phyloP scores from a whole-genome alignment of 305 asterid species.

The Fraxinus floribunda region DNA sequence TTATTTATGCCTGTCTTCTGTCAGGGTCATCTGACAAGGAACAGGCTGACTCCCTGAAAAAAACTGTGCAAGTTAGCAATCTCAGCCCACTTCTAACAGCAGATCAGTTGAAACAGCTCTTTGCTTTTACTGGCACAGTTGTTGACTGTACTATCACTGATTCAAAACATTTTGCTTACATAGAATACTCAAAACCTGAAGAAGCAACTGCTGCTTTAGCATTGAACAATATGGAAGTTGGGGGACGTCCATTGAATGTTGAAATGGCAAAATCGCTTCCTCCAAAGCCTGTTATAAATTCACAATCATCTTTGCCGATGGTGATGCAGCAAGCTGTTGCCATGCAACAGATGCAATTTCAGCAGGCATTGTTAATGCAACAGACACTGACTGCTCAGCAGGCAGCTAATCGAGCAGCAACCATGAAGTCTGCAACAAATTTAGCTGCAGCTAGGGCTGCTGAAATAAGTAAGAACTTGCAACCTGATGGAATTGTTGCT shows the following conservation, averaged over 20 bases:
- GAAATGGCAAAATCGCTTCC: constrained; percentile 98
- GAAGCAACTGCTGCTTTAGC: constrained; percentile 90
- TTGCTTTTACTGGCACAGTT: constrained; percentile 76
- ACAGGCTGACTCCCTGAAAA: constrained; percentile 63
- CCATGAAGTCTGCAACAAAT: constrained; percentile 92
- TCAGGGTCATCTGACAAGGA: constrained; percentile 54
- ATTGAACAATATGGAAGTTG: constrained; percentile 90
- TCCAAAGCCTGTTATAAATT: constrained; percentile 55
- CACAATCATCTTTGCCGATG: constrained; percentile 67
- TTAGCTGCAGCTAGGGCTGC: constrained; percentile 99
- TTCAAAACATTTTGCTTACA: constrained; percentile 85
- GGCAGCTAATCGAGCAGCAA: constrained; percentile 95
- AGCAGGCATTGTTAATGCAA: constrained; percentile 92
- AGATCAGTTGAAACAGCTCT: constrained; percentile 94
- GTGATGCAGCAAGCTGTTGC: constrained; percentile 99
- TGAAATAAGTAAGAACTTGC: constrained; percentile 83
- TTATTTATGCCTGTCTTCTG: constrained; percentile 16
- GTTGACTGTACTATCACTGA: constrained; percentile 90
- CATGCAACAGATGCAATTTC: constrained; percentile 98
- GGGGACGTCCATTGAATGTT: constrained; percentile 92
- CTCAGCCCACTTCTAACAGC: constrained; percentile 84
- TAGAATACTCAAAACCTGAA: constrained; percentile 86
- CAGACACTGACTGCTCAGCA: constrained; percentile 87
- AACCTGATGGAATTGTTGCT: constrained; percentile 68
- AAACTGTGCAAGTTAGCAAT: constrained; percentile 89